A percentile compares a stretch with the other conserved stretches of the same genome.
Conservation (phyloP, 2,329 filamentous ascomycete species). For the Parastagonospora avenae region DNA sequence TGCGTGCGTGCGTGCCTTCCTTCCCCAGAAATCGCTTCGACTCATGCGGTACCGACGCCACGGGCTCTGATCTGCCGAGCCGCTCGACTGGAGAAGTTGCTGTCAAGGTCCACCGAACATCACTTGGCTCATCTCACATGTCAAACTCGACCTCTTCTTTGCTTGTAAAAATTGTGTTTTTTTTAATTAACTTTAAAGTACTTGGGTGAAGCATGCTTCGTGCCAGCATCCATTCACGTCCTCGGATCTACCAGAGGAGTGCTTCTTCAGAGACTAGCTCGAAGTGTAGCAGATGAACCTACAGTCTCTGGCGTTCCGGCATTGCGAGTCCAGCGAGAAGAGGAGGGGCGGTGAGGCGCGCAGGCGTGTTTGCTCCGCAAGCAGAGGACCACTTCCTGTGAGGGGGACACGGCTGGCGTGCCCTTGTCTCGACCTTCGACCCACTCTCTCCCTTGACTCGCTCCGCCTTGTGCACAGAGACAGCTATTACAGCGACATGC, state of each 20-base stretch:
- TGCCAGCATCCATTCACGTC: slow-evolving; percentile 59
- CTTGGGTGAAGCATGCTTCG: slow-evolving; percentile 50
- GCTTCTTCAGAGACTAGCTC: slow-evolving; percentile 51
- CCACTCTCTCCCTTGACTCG: slow-evolving; percentile 1
- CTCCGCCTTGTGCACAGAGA: slow-evolving; percentile 29
- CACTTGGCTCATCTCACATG: no score
- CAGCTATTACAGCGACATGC: slow-evolving; percentile 44
- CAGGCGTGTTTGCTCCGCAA: slow-evolving; percentile 44
- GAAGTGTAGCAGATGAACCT: slow-evolving; percentile 63
- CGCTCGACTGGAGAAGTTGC: no score
- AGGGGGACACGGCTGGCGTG: slow-evolving; percentile 39
- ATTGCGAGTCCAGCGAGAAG: slow-evolving; percentile 20
- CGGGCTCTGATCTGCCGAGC: no score
- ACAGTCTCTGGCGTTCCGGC: slow-evolving; percentile 39
- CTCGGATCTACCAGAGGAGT: slow-evolving; percentile 35
- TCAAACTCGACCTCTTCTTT: not conserved
- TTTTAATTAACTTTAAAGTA: slow-evolving; percentile 46
- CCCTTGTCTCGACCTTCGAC: slow-evolving; percentile 33
- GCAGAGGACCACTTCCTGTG: slow-evolving; percentile 43
- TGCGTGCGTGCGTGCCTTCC: no score
- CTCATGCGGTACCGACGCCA: no score
- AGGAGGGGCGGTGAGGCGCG: slow-evolving; percentile 45
- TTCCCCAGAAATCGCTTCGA: no score
- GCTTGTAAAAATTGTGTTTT: slow-evolving; percentile 26
- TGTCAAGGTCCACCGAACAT: no score